phyloP scores from a whole-genome alignment of 2,329 filamentous ascomycete genomes.

The Penicillium crustosum region DNA sequence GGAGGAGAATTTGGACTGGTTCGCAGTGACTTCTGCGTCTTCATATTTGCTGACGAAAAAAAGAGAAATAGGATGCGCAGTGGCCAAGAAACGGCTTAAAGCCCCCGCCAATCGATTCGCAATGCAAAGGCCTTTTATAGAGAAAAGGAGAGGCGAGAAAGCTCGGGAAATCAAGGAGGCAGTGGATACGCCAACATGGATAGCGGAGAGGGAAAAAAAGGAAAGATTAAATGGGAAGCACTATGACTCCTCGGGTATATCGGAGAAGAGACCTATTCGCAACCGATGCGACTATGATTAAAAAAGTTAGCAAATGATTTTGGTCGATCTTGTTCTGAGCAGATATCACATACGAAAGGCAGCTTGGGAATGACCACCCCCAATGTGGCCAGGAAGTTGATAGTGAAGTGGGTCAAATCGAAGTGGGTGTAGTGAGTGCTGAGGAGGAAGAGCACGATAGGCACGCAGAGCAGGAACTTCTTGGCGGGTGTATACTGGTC shows the following conservation, averaged over 20 bases:
- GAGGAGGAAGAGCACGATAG: conserved; percentile 88
- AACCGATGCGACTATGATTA: conserved; percentile 69
- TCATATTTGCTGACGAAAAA: conserved; percentile 24
- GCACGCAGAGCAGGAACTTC: conserved; percentile 94
- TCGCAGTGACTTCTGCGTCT: conserved; percentile 16
- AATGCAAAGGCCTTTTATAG: conserved; percentile 24
- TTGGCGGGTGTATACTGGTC: conserved; percentile 98
- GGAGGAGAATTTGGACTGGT: conserved; percentile 2
- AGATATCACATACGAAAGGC: conserved; percentile 70
- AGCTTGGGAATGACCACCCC: conserved; percentile 95
- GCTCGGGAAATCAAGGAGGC: conserved; percentile 19
- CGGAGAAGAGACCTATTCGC: conserved; percentile 72
- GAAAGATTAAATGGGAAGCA: conserved; percentile 15
- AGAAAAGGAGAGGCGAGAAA: conserved; percentile 14
- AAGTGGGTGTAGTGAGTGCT: conserved; percentile 99
- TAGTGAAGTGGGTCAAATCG: conserved; percentile 92
- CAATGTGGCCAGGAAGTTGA: conserved; percentile 92
- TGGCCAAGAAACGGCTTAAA: conserved; percentile 19
- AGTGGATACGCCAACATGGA: conserved; percentile 22
- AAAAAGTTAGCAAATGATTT: conserved; percentile 29
- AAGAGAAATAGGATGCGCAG: conserved; percentile 13
- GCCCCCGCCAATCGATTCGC: conserved; percentile 20
- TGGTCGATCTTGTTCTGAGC: neutral
- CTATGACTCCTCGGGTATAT: conserved; percentile 61
- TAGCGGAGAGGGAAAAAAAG: conserved; percentile 14